Percentiles rank a stretch among this genome's conserved stretches.
Evolutionary conservation across 345 rosid species (phyloP).

Genomic region (Orychophragmus violaceus): DNA sequence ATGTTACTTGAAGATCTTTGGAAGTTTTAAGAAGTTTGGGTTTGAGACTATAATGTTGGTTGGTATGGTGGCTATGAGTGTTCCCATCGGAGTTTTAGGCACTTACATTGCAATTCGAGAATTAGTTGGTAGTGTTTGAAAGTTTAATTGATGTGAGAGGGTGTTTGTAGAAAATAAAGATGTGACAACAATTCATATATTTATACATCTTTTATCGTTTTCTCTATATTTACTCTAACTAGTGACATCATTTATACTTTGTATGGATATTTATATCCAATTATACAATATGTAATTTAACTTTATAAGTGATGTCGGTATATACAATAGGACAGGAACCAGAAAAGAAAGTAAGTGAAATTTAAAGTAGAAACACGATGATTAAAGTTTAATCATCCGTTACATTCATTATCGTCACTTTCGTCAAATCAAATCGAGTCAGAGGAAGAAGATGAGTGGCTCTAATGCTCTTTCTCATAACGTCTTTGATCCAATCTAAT

Average conservation of each 20-base stretch:
- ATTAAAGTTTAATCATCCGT: not conserved
- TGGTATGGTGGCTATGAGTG: slow-evolving; percentile 16
- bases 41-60: slow-evolving; percentile 20
- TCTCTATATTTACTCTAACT: not conserved
- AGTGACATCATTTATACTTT: not conserved
- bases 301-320: not conserved
- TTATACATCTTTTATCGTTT: not conserved
- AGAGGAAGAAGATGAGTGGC: not conserved
- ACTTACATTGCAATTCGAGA: slow-evolving; percentile 25
- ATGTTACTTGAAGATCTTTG: slow-evolving; percentile 38
- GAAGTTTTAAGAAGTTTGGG: slow-evolving; percentile 8
- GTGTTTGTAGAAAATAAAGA: not conserved
- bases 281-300: not conserved
- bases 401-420: not conserved
- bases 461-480: not conserved
- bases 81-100: slow-evolving; percentile 21
- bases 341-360: not conserved
- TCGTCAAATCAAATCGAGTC: not conserved
- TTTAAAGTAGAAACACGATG: not conserved
- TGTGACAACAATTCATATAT: not conserved
- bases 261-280: not conserved
- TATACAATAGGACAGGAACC: not conserved
- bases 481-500: no score
- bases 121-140: slow-evolving; percentile 14
- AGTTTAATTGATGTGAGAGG: not conserved